Conservation (phyloP, 768 basidiomycete genomes). For the Boletus eberwhitei region DNA sequence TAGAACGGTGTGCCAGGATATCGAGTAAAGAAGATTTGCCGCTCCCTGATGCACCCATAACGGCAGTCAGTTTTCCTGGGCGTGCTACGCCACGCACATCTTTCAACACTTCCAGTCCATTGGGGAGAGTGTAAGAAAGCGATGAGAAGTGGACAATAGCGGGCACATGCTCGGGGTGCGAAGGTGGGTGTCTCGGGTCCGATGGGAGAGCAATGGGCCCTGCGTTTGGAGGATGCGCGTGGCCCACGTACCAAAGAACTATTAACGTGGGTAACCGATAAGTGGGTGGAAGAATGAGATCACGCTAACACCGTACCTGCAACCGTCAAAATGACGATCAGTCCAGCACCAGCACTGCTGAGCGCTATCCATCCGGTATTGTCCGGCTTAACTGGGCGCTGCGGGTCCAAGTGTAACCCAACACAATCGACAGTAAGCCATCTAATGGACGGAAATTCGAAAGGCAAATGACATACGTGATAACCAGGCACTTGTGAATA, state of each 20-base stretch:
- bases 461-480: constrained; percentile 38
- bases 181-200: constrained; percentile 61
- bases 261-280: constrained; percentile 7
- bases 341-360: constrained; percentile 74
- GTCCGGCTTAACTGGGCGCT: constrained; percentile 81
- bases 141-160: constrained; percentile 89
- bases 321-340: constrained; percentile 68
- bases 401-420: neutral
- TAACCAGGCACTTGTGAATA: constrained; percentile 96
- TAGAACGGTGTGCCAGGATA: constrained; percentile 87
- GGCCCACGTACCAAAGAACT: constrained; percentile 92
- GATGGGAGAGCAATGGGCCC: constrained; percentile 84
- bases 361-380: constrained; percentile 80
- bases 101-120: constrained; percentile 67
- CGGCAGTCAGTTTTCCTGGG: constrained; percentile 89
- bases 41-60: constrained; percentile 96
- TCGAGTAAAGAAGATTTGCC: constrained; percentile 97
- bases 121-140: constrained; percentile 71
- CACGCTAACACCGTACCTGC: constrained; percentile 41
- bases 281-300: neutral
- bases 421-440: neutral
- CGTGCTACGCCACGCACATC: constrained; percentile 78
- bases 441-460: neutral
- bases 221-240: constrained; percentile 49
- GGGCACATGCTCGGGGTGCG: constrained; percentile 78